These are phyloP conservation scores for Samsoniella hepiali DNA, from an alignment of 2,329 filamentous ascomycete genomes.

Conservation along the genomic window DNA sequence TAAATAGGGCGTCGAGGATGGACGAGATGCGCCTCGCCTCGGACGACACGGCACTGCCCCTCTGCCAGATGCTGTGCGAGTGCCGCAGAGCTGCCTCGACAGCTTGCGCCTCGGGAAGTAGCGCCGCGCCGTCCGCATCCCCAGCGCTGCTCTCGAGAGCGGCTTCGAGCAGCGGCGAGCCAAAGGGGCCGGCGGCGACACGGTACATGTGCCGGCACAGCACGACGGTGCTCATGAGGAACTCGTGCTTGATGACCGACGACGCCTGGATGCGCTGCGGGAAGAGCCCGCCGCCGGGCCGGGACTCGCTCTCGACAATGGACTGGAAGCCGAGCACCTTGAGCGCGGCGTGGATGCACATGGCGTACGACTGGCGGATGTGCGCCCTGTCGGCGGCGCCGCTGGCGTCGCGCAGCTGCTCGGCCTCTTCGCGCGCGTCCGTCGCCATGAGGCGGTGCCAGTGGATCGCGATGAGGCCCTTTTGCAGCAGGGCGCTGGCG, in stretches of 20 bases:
- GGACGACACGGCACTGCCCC: not conserved
- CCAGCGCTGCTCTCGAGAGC: not conserved
- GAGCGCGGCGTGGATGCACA: conserved; percentile 9
- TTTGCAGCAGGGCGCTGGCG: conserved; percentile 11
- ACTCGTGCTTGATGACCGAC: conserved; percentile 16
- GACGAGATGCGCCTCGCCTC: conserved; percentile 11
- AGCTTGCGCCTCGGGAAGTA: not conserved
- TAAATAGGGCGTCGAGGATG: conserved; percentile 8
- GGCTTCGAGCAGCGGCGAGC: conserved; percentile 8
- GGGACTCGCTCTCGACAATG: conserved; percentile 12
- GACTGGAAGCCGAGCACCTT: conserved; percentile 9
- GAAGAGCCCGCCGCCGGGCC: conserved; percentile 11
- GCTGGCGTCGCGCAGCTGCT: not conserved
- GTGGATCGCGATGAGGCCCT: conserved; percentile 14
- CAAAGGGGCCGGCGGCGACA: conserved; percentile 4
- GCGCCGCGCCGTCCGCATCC: not conserved
- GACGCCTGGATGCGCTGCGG: conserved; percentile 16
- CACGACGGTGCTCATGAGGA: conserved; percentile 17
- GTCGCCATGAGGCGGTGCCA: conserved; percentile 12
- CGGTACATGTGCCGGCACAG: conserved; percentile 17
- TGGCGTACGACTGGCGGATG: not conserved
- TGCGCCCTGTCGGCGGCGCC: not conserved
- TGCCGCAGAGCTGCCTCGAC: conserved; percentile 12
- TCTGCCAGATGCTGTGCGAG: conserved; percentile 12
- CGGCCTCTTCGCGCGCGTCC: conserved; percentile 1